Evolutionary conservation across 257 asterid genomes (phyloP).

Genomic region (Nicotiana knightiana): DNA sequence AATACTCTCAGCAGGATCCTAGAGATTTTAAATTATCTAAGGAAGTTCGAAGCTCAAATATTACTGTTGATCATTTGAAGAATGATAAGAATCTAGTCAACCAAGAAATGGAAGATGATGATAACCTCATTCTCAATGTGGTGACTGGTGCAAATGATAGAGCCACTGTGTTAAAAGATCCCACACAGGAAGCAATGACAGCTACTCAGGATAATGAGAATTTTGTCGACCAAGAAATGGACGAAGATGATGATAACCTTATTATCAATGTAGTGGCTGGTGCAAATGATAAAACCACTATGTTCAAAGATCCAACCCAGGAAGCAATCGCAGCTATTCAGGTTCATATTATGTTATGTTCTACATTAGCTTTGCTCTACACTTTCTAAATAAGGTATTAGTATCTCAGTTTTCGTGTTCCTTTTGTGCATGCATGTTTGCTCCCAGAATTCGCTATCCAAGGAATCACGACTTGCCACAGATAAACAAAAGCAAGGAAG

Average conservation of each 20-base stretch:
- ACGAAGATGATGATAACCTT: constrained; percentile 66
- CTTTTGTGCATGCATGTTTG: neutral
- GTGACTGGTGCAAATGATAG: constrained; percentile 33
- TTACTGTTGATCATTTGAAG: constrained; percentile 27
- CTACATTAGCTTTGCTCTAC: neutral
- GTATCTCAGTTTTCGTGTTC: constrained; percentile 2
- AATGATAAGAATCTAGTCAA: constrained; percentile 31
- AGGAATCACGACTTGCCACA: constrained; percentile 12
- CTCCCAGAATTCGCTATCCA: constrained; percentile 27
- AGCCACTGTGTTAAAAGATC: constrained; percentile 27
- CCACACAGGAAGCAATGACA: constrained; percentile 23
- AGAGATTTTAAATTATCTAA: constrained; percentile 18
- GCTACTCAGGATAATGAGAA: constrained; percentile 37
- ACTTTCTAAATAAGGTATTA: neutral
- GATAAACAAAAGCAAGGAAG: constrained; percentile 5
- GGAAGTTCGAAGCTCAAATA: constrained; percentile 15
- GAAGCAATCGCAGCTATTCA: constrained; percentile 26
- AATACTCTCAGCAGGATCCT: constrained; percentile 20
- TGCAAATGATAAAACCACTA: constrained; percentile 26
- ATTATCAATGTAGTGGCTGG: constrained; percentile 52
- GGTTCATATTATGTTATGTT: constrained; percentile 23
- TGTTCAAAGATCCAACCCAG: constrained; percentile 30
- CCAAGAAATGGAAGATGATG: constrained; percentile 53
- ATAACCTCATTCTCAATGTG: constrained; percentile 58
- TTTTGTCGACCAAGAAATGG: constrained; percentile 36